Base-by-base conservation (phyloP, 139 green algal genomes). In the Zygnema circumcarinatum region DNA sequence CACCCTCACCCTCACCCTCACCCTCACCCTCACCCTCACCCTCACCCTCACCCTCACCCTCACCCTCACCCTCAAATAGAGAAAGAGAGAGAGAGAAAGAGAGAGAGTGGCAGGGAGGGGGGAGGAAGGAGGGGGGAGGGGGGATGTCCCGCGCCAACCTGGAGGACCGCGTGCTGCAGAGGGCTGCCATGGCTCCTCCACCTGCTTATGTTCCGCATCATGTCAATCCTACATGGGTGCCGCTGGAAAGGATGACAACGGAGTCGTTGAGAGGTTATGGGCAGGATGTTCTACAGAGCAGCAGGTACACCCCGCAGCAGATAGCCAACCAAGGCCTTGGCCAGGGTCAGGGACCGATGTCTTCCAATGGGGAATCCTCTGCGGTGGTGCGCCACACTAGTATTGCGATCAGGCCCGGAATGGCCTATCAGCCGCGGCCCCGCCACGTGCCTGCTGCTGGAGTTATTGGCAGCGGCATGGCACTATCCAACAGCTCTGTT, bases 351-450 rank as follows among this genome's bases (percentile, higher is more conserved):
- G 16, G 16, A 22, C n/a, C 21, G 39, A 31, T 22, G 29, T 33
- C 38, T 0, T 25, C 47, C 32, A 20, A 32, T 32, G 36, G 76
- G 21, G 22, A 1, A 7, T 81, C 74, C 32, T 81, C 74, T 67
- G 2, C 32, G n/a, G 2, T 52, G 7, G 67, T 62, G 40, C 76
- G 38, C 2, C 39, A 84, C 39, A 84, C 76, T 33, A 84, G 68
- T 62, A 79, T 86, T 31, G 40, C 79, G 0, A 76, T 86, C n/a
- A 79, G 36, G 29, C 79, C 79, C 0, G 79, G 40, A 29, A 86
- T 86, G 79, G 79, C 79, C 2, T 86, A 86, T n/a, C 79, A 86
- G 47, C 79, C 79, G 29, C 79, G 79, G 21, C 40, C 79, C 35
- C 38, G 35, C 38, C 69, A 41, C 3, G 7, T 52, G 7, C 69